phyloP scores from a whole-genome alignment of 2,329 filamentous ascomycete genomes.

The Herpotrichia juniperi region DNA sequence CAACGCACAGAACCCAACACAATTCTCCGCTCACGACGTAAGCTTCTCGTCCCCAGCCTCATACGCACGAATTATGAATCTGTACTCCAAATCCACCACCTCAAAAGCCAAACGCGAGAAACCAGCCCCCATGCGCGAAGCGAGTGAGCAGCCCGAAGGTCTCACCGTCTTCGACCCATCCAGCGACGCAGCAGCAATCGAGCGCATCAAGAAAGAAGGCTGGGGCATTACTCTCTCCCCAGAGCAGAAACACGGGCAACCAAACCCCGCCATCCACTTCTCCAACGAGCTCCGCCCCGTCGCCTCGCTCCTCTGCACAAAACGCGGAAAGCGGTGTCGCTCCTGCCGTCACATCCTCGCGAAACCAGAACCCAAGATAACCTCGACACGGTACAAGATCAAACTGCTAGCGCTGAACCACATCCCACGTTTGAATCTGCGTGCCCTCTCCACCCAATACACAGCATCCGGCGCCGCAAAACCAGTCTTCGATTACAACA shows the following conservation, averaged over 20 bases:
- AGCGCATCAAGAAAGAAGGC: constrained; percentile 61
- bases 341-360: constrained; percentile 93
- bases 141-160: constrained; percentile 72
- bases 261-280: constrained; percentile 63
- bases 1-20: constrained; percentile 59
- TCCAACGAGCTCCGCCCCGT: constrained; percentile 78
- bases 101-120: constrained; percentile 66
- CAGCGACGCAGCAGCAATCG: constrained; percentile 64
- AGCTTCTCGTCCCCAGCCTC: constrained; percentile 77
- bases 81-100: constrained; percentile 70
- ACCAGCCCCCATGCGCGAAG: constrained; percentile 80
- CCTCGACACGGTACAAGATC: constrained; percentile 89
- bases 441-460: constrained; percentile 60
- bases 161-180: constrained; percentile 67
- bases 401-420: constrained; percentile 83
- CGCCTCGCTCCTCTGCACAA: constrained; percentile 83
- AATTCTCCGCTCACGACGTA: constrained; percentile 51
- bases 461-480: constrained; percentile 47
- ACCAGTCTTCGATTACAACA: constrained; percentile 52
- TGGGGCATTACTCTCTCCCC: constrained; percentile 68
- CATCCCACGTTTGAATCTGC: constrained; percentile 81
- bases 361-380: constrained; percentile 90
- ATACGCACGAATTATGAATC: constrained; percentile 85
- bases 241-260: constrained; percentile 59
- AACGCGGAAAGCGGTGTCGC: constrained; percentile 91